phyloP scores from a whole-genome alignment of 1,139 yeast genomes.

The Geotrichum histeridarum region DNA sequence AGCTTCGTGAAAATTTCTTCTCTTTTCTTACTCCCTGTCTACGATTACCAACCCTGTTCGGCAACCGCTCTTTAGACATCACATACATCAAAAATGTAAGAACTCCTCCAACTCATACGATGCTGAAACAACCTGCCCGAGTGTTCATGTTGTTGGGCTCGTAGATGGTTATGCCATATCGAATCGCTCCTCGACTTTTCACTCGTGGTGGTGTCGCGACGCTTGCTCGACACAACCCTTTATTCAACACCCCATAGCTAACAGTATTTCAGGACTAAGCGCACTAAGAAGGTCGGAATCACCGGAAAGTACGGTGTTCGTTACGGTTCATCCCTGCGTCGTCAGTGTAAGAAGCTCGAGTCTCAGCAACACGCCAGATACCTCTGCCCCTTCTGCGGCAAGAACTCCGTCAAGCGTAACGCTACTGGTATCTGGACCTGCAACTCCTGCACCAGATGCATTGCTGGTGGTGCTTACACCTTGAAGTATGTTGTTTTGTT shows the following conservation, averaged over 20 bases:
- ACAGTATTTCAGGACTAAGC: conserved; percentile 71
- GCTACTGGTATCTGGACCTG: conserved; percentile 99
- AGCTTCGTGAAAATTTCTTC: conserved; percentile 7
- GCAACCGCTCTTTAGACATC: conserved; percentile 15
- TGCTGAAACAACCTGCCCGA: too few relatives aligned
- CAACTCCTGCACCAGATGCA: conserved; percentile 88
- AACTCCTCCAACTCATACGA: background rate
- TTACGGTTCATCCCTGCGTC: conserved; percentile 99
- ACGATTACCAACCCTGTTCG: conserved; percentile 17
- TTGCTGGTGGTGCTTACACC: conserved; percentile 99
- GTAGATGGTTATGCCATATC: too few relatives aligned
- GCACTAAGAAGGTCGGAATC: conserved; percentile 99
- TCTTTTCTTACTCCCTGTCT: conserved; percentile 6
- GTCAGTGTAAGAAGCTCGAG: conserved; percentile 99
- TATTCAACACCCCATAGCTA: background rate
- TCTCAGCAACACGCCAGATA: conserved; percentile 98
- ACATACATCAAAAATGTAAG: conserved; percentile 17
- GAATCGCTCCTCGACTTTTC: background rate
- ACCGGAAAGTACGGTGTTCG: conserved; percentile 99
- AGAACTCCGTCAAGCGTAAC: conserved; percentile 95
- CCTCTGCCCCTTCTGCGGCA: conserved; percentile 99
- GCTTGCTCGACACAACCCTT: background rate
- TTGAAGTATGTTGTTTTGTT: conserved; percentile 47
- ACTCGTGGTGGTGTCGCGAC: background rate
- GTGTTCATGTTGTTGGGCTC: too few relatives aligned